phyloP scores from a whole-genome alignment of 371 early-diverging fungal species.

The Mucor irregularis region DNA sequence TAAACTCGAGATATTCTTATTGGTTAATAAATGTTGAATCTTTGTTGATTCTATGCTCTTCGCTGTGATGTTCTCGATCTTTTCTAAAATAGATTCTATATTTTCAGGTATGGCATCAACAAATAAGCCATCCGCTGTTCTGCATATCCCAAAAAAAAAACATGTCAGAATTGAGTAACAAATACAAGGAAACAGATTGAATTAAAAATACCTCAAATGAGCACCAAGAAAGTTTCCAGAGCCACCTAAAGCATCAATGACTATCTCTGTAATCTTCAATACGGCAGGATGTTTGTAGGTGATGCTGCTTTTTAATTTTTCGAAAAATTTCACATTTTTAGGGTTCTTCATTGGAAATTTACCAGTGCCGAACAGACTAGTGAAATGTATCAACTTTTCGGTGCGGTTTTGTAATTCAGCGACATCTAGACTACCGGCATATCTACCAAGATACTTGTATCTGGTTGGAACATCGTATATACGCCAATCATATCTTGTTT shows the following conservation, averaged over 20 bases:
- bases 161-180: no score
- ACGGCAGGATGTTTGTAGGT: constrained; percentile 50
- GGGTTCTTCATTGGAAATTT: constrained; percentile 45
- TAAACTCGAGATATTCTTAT: neutral
- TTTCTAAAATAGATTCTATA: constrained; percentile 28
- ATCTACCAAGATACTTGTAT: constrained; percentile 39
- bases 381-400: constrained; percentile 49
- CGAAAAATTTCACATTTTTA: constrained; percentile 37
- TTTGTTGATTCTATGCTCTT: neutral
- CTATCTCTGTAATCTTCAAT: constrained; percentile 41
- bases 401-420: constrained; percentile 27
- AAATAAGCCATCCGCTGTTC: constrained; percentile 62
- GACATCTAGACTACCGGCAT: constrained; percentile 40
- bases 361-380: constrained; percentile 50
- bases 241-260: constrained; percentile 53
- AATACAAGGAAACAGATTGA: neutral
- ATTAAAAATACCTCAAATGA: constrained; percentile 35
- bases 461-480: constrained; percentile 48
- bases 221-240: constrained; percentile 53
- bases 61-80: neutral
- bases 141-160: no score
- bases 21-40: neutral
- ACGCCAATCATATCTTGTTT: constrained; percentile 52
- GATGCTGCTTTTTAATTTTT: constrained; percentile 39
- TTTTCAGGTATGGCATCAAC: constrained; percentile 42